Base-by-base conservation (phyloP, 768 basidiomycete genomes). In the Obba rivulosa region DNA sequence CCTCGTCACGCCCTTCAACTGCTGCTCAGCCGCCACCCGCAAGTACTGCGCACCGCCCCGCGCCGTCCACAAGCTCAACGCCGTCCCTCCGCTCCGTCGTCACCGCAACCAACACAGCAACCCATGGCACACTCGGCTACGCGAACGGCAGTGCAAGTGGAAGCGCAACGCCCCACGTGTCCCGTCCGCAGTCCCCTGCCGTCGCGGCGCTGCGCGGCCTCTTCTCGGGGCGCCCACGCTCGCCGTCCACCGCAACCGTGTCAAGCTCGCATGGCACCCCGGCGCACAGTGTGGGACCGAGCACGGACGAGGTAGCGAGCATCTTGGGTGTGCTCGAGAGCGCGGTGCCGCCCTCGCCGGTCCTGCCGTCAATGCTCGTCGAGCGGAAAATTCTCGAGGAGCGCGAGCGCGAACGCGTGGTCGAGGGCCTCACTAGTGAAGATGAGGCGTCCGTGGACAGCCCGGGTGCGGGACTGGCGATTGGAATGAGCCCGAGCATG, bases 201-300 rank as follows among this genome's bases (percentile, higher is more conserved):
- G 78, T 83, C 16, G 75, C 80, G 4, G 73, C 81, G 2, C 62
- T 85, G 39, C 84, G 80, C 57, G 76, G 79, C 9, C 62, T 87
- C 24, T 84, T 85, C 55, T 65, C 71, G 24, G 53, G 11, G 24
- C 77, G 83, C 4, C 79, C 81, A 31, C 76, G 80, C 3, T 81
- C 83, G 3, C 66, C 71, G 2, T 81, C 81, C 16, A 71, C 41
- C 16, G 55, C 57, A 1, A 58, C 59, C 4, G 35, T 66, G 60
- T 28, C 25, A 4, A 43, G 41, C 23, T 23, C 41, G 14, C 41
- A 25, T 13, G 21, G 17, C 49, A 51, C 16, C 67, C n/a, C 53
- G 55, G 22, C 55, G 51, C 45, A 81, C 81, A 14, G 81, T 81
- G 9, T 83, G 84, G 49, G 69, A 72, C 21, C 72, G 72, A 34